Base-by-base conservation (phyloP, 257 asterid genomes). In the Thymus quinquecostatus region DNA sequence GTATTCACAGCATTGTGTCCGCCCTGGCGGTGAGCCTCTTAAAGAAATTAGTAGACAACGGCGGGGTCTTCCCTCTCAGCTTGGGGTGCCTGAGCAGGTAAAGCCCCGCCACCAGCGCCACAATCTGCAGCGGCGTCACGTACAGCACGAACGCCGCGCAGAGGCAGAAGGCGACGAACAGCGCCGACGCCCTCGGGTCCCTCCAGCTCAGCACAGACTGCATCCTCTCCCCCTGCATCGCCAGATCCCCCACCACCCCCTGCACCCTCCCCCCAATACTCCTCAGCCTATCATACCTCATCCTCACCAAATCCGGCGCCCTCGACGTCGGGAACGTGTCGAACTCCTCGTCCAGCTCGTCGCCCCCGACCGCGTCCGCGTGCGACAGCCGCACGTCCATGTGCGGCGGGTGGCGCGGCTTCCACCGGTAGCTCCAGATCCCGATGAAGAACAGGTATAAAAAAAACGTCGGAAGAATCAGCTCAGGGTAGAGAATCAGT, bases 391-490 rank as follows among this genome's bases (percentile, higher is more conserved):
- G 79, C 2, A 87, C 80, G 60, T 91, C 97, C 96, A 91, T 91
- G 74, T 91, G 97, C 14, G 97, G 88, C 4, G 97, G 97, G 71
- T 91, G 97, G 65, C 71, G 84, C 1, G 97, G 97, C 70, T 91
- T 91, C 86, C 85, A 67, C 2, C 97, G 68, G 60, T 91, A 91
- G 58, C 78, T 77, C 97, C 96, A 91, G 0, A 79, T 75, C 1
- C 91, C 91, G 62, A 89, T 81, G 33, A 91, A 78, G 82, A 89
- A 89, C 0, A 91, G 86, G 78, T 83, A 91, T 40, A 91, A 85
- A 44, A 89, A 91, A 3, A 89, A 51, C 2, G 97, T 91, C 0
- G 97, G 96, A 8, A 91, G 67, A 0, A 91, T 85, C 10, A 91
- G 69, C 38, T 78, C 90, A 0, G 97, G 97, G 13, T 78, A 89